Evolutionary conservation across 2,329 filamentous ascomycete genomes (phyloP).

Genomic region (Alternaria sp.): DNA sequence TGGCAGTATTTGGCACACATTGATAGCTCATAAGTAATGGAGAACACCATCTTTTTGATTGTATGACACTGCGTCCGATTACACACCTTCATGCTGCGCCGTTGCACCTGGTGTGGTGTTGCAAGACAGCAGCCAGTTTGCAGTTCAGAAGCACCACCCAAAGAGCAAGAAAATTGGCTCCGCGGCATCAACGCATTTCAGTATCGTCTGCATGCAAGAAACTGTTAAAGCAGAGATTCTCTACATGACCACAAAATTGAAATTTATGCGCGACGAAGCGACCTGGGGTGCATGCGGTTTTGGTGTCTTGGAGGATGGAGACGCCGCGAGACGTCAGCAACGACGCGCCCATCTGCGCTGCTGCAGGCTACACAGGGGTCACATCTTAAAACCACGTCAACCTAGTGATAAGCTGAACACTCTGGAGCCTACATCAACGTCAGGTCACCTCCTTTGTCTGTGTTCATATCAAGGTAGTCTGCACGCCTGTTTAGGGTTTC

Average conservation of each 20-base stretch:
- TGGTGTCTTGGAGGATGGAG: not conserved
- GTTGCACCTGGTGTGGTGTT: no score
- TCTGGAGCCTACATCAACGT: not conserved
- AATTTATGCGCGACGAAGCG: not conserved
- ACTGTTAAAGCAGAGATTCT: accelerated
- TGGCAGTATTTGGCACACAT: not conserved
- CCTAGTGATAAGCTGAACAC: not conserved
- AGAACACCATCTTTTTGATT: not conserved
- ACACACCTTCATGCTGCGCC: no score
- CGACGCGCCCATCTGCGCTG: no score
- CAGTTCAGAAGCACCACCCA: no score
- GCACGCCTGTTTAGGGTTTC: not conserved
- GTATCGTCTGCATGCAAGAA: not conserved
- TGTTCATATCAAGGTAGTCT: not conserved
- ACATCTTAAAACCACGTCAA: no score
- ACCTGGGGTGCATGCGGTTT: not conserved
- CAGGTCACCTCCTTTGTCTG: not conserved
- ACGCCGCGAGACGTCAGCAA: no score
- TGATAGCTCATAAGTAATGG: not conserved
- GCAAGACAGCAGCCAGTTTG: no score
- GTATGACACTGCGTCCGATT: accelerated
- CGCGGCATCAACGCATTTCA: not conserved
- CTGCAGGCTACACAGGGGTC: no score
- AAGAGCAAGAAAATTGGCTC: not conserved
- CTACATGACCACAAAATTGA: accelerated